Conservation (phyloP, 768 basidiomycete genomes). For the Saitozyma podzolica region DNA sequence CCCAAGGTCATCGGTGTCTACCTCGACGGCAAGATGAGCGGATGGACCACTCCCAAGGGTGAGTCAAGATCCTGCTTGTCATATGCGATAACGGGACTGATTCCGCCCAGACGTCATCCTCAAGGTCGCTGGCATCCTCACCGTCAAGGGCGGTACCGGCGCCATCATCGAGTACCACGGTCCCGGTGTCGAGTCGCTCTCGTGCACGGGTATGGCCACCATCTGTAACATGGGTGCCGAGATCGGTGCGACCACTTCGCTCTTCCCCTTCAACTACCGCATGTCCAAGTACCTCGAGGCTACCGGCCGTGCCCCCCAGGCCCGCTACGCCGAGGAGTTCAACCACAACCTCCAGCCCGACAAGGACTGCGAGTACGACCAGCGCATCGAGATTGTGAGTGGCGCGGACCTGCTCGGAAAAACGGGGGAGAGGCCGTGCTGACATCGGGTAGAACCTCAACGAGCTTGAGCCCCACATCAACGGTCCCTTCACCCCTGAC, state of each 20-base stretch:
- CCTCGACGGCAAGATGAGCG: constrained; percentile 87
- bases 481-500: constrained; percentile 99
- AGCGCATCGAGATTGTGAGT: constrained; percentile 84
- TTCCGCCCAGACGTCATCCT: constrained; percentile 79
- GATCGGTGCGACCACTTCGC: constrained; percentile 96
- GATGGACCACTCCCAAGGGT: constrained; percentile 99
- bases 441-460: constrained; percentile 67
- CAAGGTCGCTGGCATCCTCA: constrained; percentile 97
- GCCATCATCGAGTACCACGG: constrained; percentile 98
- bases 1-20: constrained; percentile 99
- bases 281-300: constrained; percentile 92
- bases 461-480: constrained; percentile 97
- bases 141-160: constrained; percentile 98
- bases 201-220: constrained; percentile 98
- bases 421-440: neutral
- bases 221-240: constrained; percentile 99
- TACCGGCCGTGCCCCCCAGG: constrained; percentile 87
- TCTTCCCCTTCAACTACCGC: constrained; percentile 97
- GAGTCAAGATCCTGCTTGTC: constrained; percentile 24
- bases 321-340: constrained; percentile 83
- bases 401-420: too few species aligned
- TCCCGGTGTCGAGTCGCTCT: constrained; percentile 90
- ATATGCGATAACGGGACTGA: constrained; percentile 11
- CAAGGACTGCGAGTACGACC: constrained; percentile 85
- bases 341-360: constrained; percentile 87